phyloP scores from a whole-genome alignment of 2,329 filamentous ascomycete species.

The Gnomoniopsis sp. region DNA sequence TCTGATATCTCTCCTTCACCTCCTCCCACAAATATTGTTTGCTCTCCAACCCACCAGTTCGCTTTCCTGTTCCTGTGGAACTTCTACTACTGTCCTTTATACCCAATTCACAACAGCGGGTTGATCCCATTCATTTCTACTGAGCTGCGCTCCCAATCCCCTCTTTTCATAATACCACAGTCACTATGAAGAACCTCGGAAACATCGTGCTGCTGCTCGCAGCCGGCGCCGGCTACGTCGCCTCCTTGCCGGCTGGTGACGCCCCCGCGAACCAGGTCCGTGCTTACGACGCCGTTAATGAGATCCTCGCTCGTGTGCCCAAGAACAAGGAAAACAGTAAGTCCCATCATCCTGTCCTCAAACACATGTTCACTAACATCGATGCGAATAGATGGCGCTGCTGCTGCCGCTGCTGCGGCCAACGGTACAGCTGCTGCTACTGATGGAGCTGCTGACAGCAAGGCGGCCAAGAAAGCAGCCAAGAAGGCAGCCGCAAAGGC shows the following conservation, averaged over 20 bases:
- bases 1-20: background rate
- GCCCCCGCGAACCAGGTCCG: background rate
- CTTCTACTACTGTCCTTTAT: background rate
- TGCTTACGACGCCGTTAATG: background rate
- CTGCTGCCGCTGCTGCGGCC: background rate
- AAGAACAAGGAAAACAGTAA: background rate
- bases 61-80: conserved; percentile 14
- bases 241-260: conserved; percentile 24
- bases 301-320: conserved; percentile 7
- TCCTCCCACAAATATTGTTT: background rate
- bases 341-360: background rate
- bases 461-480: background rate
- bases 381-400: background rate
- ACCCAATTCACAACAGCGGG: background rate
- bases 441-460: background rate
- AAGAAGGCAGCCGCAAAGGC: background rate
- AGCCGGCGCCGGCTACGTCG: conserved; percentile 31
- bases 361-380: background rate
- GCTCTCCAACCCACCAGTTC: background rate
- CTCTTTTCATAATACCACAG: conserved; percentile 7
- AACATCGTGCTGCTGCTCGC: conserved; percentile 34
- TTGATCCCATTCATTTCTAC: conserved; percentile 12
- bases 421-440: background rate
- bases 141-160: conserved; percentile 12
- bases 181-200: conserved; percentile 39